Evolutionary conservation across 1,284 basidiomycete species (phyloP), one percentile per base, ranked within the genome.

Genomic region (Ganoderma lingzhi): DNA sequence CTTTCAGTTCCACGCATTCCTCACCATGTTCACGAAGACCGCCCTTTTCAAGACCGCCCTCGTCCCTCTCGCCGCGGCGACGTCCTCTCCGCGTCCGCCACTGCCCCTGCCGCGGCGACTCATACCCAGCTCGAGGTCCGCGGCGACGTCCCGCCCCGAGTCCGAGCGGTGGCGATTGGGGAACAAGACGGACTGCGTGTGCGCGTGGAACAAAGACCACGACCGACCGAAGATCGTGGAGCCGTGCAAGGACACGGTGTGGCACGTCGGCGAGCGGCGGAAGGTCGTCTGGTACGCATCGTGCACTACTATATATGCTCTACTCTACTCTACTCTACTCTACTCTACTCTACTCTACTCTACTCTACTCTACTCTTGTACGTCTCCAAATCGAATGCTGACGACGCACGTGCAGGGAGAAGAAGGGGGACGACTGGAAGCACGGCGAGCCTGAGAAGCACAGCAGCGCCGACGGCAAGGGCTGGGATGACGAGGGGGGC

Each of bases 401-500:
- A 28, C 12, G 23, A 2, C 12, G 10, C 9, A 12, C 48, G 10
- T 5, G 6, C 48, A 53, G 48, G 48, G 48, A 30, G 48, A 51
- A 51, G 48, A 53, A 53, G 48, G 48, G 48, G 48, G 48, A 28
- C 23, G 48, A 51, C 48, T 51, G 48, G 48, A 51, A 51, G 10
- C 48, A 28, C 23, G 23, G 28, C 48, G 48, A 14, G n/a, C 19
- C 45, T 23, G 9, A n/a, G 45, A 48, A 48, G 45, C 45, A 48
- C 48, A 51, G 28, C 8, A 23, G n/a, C 10, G 12, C 48, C 2
- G 48, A 51, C 23, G 48, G 48, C 23, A 51, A 28, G 23, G 48
- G 28, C 23, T 51, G 48, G 48, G 10, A 51, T 6, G 23, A 10
- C 48, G 23, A 48, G n/a, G n/a, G 14, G 0, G 48, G 23, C 48